phyloP scores from a whole-genome alignment of 2,329 filamentous ascomycete species.

The Neofusicoccum umdonicola region DNA sequence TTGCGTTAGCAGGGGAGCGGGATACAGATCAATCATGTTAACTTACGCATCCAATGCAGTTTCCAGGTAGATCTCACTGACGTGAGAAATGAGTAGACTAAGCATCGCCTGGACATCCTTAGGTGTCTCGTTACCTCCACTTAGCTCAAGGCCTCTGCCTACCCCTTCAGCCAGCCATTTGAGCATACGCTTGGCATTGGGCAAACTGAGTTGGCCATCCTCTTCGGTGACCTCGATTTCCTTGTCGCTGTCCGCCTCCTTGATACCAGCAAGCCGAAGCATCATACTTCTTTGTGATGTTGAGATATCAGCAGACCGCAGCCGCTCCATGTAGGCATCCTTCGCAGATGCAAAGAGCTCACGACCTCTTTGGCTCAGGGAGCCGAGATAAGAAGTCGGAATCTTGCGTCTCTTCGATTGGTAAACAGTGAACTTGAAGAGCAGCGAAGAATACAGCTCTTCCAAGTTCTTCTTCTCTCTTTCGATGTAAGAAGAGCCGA shows the following conservation, averaged over 20 bases:
- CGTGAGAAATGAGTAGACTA: conserved; percentile 76
- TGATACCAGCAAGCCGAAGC: conserved; percentile 79
- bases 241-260: conserved; percentile 70
- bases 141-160: conserved; percentile 85
- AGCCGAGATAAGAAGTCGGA: conserved; percentile 88
- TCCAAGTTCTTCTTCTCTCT: conserved; percentile 67
- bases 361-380: conserved; percentile 83
- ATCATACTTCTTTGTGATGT: conserved; percentile 87
- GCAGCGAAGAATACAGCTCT: conserved; percentile 81
- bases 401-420: conserved; percentile 76
- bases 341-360: conserved; percentile 84
- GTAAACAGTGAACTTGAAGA: conserved; percentile 97
- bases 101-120: conserved; percentile 89
- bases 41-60: conserved; percentile 60
- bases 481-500: conserved; percentile 64
- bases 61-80: conserved; percentile 79
- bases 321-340: conserved; percentile 83
- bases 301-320: conserved; percentile 86
- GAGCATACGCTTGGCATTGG: conserved; percentile 96
- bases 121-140: conserved; percentile 80
- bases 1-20: neutral
- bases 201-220: conserved; percentile 77
- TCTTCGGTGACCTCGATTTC: conserved; percentile 90
- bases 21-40: too few relatives aligned
- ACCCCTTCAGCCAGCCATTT: conserved; percentile 97